Base-by-base conservation (phyloP, 495 filamentous ascomycete species). In the Xylaria venustula region DNA sequence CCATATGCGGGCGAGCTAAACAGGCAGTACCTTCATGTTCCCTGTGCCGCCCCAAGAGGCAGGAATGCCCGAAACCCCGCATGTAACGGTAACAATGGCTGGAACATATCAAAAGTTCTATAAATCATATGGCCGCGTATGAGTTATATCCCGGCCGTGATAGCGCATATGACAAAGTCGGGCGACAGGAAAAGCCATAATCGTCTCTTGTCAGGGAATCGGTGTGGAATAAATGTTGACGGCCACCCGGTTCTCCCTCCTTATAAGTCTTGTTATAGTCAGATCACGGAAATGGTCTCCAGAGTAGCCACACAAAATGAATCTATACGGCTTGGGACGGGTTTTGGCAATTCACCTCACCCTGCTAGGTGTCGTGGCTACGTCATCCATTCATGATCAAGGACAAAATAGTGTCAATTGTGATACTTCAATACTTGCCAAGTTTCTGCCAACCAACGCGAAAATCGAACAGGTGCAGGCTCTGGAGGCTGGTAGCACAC, bases 401-500 rank as follows among this genome's bases (percentile, higher is more conserved):
- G 20, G 40, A 36, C 57, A 34, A 9, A 52, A 25, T 41, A n/a
- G 8, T 8, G 36, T 40, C 22, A 32, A 23, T 17, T 77, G 75
- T 54, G 30, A 69, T 44, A 59, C 12, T 2, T 14, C 28, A 1
- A 67, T 64, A 26, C 72, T 76, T 37, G 34, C 67, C 4, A 15
- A 12, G 4, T 20, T 70, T 15, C 63, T 77, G 3, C 69, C 73
- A 17, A 23, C 56, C 6, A 52, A 49, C 15, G 71, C 73, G 20
- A 66, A 44, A 37, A 52, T 78, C 26, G 74, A 78, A 53, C 70
- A 58, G 45, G 58, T 73, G 14, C 63, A 68, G 26, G 49, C 53
- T 7, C 65, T 79, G 7, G 64, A 65, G 37, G 63, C 70, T 3
- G 74, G 73, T 14, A 65, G 70, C 37, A 66, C 62, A 2, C 73